phyloP scores from a whole-genome alignment of 2,329 filamentous ascomycete genomes.

The Colletotrichum godetiae region DNA sequence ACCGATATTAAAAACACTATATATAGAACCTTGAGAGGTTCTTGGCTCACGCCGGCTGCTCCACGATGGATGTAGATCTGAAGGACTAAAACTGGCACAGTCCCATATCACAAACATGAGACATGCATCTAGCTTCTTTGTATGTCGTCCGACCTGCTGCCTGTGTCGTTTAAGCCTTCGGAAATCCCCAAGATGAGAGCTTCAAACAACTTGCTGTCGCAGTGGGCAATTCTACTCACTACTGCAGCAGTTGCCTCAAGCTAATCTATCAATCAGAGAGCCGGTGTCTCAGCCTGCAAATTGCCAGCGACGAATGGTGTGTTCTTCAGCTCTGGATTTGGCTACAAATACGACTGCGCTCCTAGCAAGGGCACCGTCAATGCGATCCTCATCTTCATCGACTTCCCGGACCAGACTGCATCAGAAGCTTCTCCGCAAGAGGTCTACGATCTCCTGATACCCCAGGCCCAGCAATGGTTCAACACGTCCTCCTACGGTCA shows the following conservation, averaged over 20 bases:
- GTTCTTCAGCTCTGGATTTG: slow-evolving; percentile 45
- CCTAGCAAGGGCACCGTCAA: slow-evolving; percentile 44
- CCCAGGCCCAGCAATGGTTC: slow-evolving; percentile 25
- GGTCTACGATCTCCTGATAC: slow-evolving; percentile 2
- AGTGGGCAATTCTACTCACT: not conserved
- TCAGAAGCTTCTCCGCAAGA: slow-evolving; percentile 31
- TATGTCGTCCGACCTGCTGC: not conserved
- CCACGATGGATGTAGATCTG: not conserved
- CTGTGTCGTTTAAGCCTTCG: not conserved
- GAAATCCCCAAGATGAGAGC: not conserved
- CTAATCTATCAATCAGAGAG: not conserved
- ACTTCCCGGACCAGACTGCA: slow-evolving; percentile 43
- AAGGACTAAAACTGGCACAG: not conserved
- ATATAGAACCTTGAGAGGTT: not conserved
- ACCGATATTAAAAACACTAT: not conserved
- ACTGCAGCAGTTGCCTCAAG: not conserved
- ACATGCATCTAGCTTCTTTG: too few relatives aligned
- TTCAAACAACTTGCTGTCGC: not conserved
- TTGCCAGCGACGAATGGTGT: slow-evolving; percentile 40
- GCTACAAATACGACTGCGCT: slow-evolving; percentile 43
- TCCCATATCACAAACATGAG: not conserved
- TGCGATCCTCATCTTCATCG: slow-evolving; percentile 51
- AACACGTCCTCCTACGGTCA: slow-evolving; percentile 26
- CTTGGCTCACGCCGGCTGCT: not conserved
- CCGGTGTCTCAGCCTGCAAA: slow-evolving; percentile 32